Base-by-base conservation (phyloP, 148 eudicot species). In the Silene uniflora region DNA sequence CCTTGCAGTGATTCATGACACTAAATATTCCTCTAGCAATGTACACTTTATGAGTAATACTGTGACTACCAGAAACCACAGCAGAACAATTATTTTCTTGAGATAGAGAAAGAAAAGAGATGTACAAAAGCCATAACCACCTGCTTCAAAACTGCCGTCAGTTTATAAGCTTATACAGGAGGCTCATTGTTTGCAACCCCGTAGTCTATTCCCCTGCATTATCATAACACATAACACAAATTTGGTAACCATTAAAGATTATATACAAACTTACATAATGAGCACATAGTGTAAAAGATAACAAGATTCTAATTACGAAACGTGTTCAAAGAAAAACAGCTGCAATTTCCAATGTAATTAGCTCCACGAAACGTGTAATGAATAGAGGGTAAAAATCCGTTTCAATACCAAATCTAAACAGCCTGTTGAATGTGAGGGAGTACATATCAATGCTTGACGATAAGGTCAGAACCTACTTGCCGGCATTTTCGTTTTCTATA, bases 101-200 rank as follows among this genome's bases (percentile, higher is more conserved):
- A n/a, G n/a, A n/a, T n/a, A n/a, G 69, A 11, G 46, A 25, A 39
- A 25, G 0, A 8, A 49, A 62, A 55, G 23, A 65, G 18, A n/a
- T 11, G 76, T 21, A 47, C 32, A 49, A 68, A 19, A 69, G n/a
- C 17, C 23, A 47, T 52, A 42, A 67, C 27, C 67, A 83, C 85
- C 85, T 72, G 46, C 59, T 83, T 83, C 56, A 83, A 72, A 67
- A 68, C 49, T 35, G 71, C 68, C 16, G 85, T 69, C 56, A 83
- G 64, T 17, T 52, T 62, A 73, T 74, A 62, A 25, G 82, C 85
- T 13, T 73, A 42, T 10, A 52, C 25, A 16, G 82, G 82, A 42
- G 77, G 67, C 64, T 83, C 80, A 73, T 76, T 83, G 72, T 78
- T 83, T 47, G 85, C 82, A 73, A 83, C 75, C 39, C 77, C 85